Evolutionary conservation across 2,329 filamentous ascomycete genomes (phyloP).

Genomic region (Fusarium sp.): DNA sequence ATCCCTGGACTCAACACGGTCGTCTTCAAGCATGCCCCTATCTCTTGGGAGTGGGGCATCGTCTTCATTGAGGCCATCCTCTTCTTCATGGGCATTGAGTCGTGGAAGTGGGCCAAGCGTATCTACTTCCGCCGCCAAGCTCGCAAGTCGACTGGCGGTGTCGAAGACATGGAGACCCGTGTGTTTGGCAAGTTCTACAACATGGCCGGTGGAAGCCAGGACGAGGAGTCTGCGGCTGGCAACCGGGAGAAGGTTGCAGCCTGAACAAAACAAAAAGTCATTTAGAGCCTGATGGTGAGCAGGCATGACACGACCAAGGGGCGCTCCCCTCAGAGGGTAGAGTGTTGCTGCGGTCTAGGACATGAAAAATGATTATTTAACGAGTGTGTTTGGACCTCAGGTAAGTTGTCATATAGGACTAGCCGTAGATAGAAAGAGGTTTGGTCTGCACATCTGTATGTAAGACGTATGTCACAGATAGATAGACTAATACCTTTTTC

Average conservation of each 20-base stretch:
- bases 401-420: background rate
- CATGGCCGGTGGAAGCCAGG: constrained; percentile 28
- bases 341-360: background rate
- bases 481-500: background rate
- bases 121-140: constrained; percentile 50
- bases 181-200: constrained; percentile 48
- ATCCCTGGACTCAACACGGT: constrained; percentile 67
- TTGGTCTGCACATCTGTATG: background rate
- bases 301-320: background rate
- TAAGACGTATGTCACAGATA: background rate
- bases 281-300: background rate
- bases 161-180: constrained; percentile 46
- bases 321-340: background rate
- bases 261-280: background rate
- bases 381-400: background rate
- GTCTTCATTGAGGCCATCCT: constrained; percentile 64
- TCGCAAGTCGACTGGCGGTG: constrained; percentile 31
- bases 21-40: constrained; percentile 68
- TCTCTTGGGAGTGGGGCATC: constrained; percentile 71
- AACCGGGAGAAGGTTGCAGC: constrained; percentile 1
- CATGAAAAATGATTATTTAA: background rate
- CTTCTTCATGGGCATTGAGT: constrained; percentile 68
- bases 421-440: background rate
- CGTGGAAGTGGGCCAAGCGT: constrained; percentile 69
- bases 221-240: constrained; percentile 28